These are phyloP conservation scores for Mortierella sp. DNA, from an alignment of 371 early-diverging fungal genomes.

Conservation along the genomic window DNA sequence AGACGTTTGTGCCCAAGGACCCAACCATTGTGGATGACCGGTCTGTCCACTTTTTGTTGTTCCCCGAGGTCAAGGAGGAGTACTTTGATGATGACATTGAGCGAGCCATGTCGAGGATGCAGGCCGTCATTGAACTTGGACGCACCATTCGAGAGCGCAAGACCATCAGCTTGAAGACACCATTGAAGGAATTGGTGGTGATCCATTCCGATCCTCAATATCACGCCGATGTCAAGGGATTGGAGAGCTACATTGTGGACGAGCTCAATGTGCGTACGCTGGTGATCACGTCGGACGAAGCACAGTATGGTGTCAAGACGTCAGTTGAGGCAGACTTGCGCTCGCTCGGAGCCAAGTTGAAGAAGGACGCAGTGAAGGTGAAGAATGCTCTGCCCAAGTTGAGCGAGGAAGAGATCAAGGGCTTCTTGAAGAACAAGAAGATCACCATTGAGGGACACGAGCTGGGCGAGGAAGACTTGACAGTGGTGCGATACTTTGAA, in stretches of 20 bases:
- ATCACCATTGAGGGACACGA: constrained; percentile 86
- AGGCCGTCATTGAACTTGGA: constrained; percentile 97
- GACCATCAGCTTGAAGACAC: constrained; percentile 96
- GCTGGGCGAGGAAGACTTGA: constrained; percentile 85
- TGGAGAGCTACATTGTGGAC: constrained; percentile 91
- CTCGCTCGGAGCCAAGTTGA: constrained; percentile 88
- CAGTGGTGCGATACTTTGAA: constrained; percentile 86
- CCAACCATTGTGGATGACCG: constrained; percentile 80
- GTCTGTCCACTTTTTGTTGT: constrained; percentile 91
- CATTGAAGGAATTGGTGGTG: constrained; percentile 94
- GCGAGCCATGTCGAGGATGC: constrained; percentile 95
- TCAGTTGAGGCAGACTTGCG: constrained; percentile 91
- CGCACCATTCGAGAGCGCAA: constrained; percentile 96
- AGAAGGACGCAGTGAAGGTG: constrained; percentile 90
- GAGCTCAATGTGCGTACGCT: constrained; percentile 94
- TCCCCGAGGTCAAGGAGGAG: constrained; percentile 93
- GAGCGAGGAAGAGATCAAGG: constrained; percentile 83
- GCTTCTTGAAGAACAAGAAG: constrained; percentile 73
- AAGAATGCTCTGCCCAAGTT: constrained; percentile 87
- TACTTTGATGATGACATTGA: constrained; percentile 97
- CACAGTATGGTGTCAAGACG: constrained; percentile 92
- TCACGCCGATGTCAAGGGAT: constrained; percentile 84
- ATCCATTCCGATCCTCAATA: constrained; percentile 90
- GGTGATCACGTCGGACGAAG: constrained; percentile 90
- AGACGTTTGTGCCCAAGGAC: constrained; percentile 74